Conservation (phyloP, 441 rosid genomes). For the Populus hybrid region DNA sequence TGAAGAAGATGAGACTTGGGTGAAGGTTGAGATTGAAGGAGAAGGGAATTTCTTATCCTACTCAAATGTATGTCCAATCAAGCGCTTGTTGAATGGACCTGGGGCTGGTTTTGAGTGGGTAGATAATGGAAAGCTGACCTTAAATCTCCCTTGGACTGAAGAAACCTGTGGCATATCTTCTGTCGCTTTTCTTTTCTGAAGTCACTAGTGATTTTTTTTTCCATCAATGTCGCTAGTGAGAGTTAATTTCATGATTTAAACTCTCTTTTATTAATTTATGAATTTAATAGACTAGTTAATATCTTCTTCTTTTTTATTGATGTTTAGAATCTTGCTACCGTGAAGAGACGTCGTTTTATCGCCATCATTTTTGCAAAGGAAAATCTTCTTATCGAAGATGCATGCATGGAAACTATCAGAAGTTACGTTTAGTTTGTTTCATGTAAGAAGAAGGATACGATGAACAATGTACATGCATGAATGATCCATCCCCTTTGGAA, state of each 20-base stretch:
- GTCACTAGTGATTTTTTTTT: neutral
- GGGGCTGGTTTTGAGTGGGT: no score
- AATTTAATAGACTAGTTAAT: neutral
- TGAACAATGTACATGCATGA: neutral
- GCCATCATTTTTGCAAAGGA: neutral
- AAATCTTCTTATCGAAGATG: neutral
- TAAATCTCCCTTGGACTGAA: no score
- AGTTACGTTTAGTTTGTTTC: neutral
- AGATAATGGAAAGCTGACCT: neutral
- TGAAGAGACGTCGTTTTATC: neutral
- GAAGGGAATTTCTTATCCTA: neutral
- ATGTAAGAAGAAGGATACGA: neutral
- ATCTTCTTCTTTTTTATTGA: neutral
- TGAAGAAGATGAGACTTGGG: neutral
- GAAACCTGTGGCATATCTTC: neutral
- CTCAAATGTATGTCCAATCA: no score
- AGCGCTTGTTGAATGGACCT: no score
- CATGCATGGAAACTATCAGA: neutral
- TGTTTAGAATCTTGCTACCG: neutral
- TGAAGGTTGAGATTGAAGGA: neutral
- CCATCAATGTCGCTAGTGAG: neutral
- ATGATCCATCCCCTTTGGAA: neutral
- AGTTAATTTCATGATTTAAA: neutral
- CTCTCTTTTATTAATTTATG: neutral
- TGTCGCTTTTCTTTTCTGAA: neutral